Conservation (phyloP, 2,329 filamentous ascomycete species). For the Pseudogymnoascus sp. region DNA sequence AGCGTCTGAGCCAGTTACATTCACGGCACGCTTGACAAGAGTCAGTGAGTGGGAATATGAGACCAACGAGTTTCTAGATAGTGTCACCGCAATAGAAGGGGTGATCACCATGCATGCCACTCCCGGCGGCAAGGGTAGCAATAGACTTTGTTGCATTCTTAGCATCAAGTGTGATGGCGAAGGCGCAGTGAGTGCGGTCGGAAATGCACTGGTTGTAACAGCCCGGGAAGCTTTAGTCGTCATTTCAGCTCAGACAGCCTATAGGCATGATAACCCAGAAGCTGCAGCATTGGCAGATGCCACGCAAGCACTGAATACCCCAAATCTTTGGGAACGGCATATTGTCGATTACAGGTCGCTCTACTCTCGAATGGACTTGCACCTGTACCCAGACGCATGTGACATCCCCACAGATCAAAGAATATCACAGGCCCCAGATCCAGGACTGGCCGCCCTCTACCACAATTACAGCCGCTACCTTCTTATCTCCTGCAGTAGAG, state of each 20-base stretch:
- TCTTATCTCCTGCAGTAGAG: constrained; percentile 30
- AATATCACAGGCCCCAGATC: constrained; percentile 18
- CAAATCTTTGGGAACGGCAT: constrained; percentile 25
- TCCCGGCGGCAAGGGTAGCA: constrained; percentile 30
- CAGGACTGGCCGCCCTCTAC: constrained; percentile 26
- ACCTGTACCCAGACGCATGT: constrained; percentile 21
- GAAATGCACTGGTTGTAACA: constrained; percentile 31
- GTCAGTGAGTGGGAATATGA: constrained; percentile 35
- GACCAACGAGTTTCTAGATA: constrained; percentile 37
- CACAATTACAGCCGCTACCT: constrained; percentile 35
- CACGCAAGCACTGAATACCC: constrained; percentile 16
- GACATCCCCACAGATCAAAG: constrained; percentile 28
- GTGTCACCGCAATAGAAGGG: constrained; percentile 25
- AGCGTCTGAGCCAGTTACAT: constrained; percentile 14
- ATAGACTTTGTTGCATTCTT: constrained; percentile 29
- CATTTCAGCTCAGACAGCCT: constrained; percentile 34
- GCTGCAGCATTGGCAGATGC: constrained; percentile 22
- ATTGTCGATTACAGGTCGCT: constrained; percentile 29
- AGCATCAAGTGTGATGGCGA: constrained; percentile 22
- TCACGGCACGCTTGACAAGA: constrained; percentile 30
- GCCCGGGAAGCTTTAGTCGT: constrained; percentile 30
- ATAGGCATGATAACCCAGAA: constrained; percentile 27
- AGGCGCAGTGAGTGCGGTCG: constrained; percentile 24
- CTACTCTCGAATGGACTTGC: constrained; percentile 28
- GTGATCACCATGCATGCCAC: constrained; percentile 34